Percentiles rank a stretch among this genome's conserved stretches.
Conservation (phyloP, 2,329 filamentous ascomycete species). For the Colletotrichum sp. region DNA sequence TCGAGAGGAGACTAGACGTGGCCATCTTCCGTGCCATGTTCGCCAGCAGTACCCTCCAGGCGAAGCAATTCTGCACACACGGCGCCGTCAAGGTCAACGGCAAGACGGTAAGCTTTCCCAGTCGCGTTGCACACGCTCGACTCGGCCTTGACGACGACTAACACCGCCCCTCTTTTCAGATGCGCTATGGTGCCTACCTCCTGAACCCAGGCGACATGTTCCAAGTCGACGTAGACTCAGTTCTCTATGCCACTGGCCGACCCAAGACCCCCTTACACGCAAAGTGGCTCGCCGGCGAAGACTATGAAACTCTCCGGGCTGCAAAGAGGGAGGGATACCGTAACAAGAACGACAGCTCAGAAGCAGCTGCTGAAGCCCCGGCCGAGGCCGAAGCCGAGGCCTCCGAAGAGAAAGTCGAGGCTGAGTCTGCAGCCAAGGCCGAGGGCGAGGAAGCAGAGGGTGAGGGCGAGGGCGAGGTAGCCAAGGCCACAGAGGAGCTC, state of each 20-base stretch:
- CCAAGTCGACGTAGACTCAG: slow-evolving; percentile 87
- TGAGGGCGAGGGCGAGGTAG: slow-evolving; percentile 14
- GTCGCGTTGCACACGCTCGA: neutral
- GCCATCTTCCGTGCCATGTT: slow-evolving; percentile 94
- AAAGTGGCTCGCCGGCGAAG: slow-evolving; percentile 21
- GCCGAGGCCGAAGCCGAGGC: slow-evolving; percentile 1
- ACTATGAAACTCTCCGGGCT: slow-evolving; percentile 31
- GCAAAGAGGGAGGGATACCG: slow-evolving; percentile 24
- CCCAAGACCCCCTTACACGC: slow-evolving; percentile 56
- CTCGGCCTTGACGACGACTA: neutral
- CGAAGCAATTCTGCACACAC: slow-evolving; percentile 92
- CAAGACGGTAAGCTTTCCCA: slow-evolving; percentile 72
- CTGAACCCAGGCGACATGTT: slow-evolving; percentile 99
- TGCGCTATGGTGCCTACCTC: slow-evolving; percentile 89
- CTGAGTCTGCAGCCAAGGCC: slow-evolving; percentile 15
- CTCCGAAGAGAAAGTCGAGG: neutral
- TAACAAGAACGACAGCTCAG: neutral
- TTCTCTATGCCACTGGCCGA: slow-evolving; percentile 85
- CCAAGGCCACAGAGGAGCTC: slow-evolving; percentile 24
- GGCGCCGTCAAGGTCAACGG: slow-evolving; percentile 96
- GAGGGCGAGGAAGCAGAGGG: slow-evolving; percentile 24
- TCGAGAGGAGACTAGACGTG: slow-evolving; percentile 91
- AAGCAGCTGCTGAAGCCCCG: neutral
- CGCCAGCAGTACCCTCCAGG: slow-evolving; percentile 90
- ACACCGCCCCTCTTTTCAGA: slow-evolving; percentile 55